Conservation (phyloP, 768 basidiomycete genomes). For the Boletus patriciae region DNA sequence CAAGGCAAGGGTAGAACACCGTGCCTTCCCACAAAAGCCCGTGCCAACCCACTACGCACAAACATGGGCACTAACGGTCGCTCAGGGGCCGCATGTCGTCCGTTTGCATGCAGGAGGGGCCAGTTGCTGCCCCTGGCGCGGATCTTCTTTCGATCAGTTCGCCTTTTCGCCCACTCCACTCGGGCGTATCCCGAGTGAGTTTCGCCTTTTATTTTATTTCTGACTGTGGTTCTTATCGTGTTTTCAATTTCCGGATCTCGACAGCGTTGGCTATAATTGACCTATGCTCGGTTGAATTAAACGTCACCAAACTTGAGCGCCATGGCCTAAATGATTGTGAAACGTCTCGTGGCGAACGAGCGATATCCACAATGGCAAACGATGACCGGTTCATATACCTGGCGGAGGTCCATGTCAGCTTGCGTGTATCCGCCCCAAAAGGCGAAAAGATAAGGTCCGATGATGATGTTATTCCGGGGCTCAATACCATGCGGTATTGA, state of each 20-base stretch:
- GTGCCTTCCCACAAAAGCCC: conserved; percentile 18
- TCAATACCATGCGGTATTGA: conserved; percentile 21
- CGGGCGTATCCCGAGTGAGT: conserved; percentile 3
- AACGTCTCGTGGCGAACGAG: conserved; percentile 3
- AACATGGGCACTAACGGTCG: conserved; percentile 9
- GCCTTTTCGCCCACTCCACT: neutral
- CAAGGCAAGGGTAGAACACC: conserved; percentile 20
- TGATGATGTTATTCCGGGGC: conserved; percentile 16
- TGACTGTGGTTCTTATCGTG: neutral
- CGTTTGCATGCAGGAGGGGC: conserved; percentile 13
- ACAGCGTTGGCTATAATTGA: conserved; percentile 7
- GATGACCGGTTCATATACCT: neutral
- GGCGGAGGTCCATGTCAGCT: neutral
- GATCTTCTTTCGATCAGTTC: conserved; percentile 21
- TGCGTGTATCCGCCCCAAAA: neutral
- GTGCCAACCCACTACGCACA: neutral
- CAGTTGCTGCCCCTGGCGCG: neutral
- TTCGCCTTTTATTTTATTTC: conserved; percentile 15
- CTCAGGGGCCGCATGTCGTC: conserved; percentile 13
- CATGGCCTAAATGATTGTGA: neutral
- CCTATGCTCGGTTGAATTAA: conserved; percentile 11
- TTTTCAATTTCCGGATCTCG: conserved; percentile 26
- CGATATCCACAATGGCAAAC: neutral
- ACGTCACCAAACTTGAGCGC: conserved; percentile 12
- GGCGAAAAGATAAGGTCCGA: conserved; percentile 4